Evolutionary conservation across 352 stramenopile species (phyloP).

Genomic region (Paralagenidium karlingii): DNA sequence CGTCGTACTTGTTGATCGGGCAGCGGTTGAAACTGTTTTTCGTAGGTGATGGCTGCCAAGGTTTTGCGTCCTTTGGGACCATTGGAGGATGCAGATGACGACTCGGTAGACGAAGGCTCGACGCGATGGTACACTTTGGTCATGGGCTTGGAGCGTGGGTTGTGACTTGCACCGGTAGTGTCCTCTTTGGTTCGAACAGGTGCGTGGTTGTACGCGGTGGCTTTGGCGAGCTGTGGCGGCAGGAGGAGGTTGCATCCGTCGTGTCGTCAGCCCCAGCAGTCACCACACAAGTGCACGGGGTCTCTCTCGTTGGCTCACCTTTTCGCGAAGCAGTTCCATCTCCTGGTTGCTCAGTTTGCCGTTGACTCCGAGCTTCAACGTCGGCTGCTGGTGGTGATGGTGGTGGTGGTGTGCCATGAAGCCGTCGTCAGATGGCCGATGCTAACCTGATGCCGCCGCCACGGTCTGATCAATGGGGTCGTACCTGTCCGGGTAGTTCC

Average conservation of each 20-base stretch:
- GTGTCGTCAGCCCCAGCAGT: neutral
- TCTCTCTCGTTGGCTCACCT: constrained; percentile 8
- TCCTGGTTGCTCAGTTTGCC: constrained; percentile 42
- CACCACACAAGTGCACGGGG: neutral
- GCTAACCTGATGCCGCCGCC: no score
- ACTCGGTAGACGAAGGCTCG: constrained; percentile 3
- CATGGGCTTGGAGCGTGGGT: constrained; percentile 24
- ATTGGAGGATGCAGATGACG: constrained; percentile 2
- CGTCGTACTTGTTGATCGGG: constrained; percentile 21
- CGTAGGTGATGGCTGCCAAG: constrained; percentile 47
- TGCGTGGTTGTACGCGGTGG: constrained; percentile 39
- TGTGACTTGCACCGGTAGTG: constrained; percentile 7
- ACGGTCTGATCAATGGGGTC: no score
- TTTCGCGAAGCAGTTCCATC: constrained; percentile 44
- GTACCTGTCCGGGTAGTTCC: no score
- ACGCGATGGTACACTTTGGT: constrained; percentile 37
- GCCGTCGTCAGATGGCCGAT: no score
- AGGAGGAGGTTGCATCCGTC: neutral
- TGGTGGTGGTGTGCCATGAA: no score
- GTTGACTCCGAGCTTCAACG: constrained; percentile 4
- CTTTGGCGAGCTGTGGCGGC: constrained; percentile 27
- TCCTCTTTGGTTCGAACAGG: constrained; percentile 11
- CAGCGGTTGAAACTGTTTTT: constrained; percentile 23
- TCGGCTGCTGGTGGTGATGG: no score
- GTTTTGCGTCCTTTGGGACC: constrained; percentile 37